Base-by-base conservation (phyloP, 768 basidiomycete species). In the Crepidotus variabilis region DNA sequence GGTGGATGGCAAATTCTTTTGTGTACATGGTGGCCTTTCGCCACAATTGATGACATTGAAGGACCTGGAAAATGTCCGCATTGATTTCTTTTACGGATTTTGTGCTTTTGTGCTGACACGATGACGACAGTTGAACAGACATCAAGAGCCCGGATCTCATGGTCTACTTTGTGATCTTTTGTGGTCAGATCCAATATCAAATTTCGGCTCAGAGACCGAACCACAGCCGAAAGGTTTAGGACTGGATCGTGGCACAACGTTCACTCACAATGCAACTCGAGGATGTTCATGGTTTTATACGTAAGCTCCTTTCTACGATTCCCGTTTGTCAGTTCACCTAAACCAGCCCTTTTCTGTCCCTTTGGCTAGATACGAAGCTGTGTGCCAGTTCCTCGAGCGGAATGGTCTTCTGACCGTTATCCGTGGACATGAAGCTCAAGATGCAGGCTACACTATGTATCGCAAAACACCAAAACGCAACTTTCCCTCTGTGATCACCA, bases 371-470 rank as follows among this genome's bases (percentile, higher is more conserved):
- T 98, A 94, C 66, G 82, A 86, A 21, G 96, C 96, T 4, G 92
- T 92, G 4, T 94, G 93, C 69, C 82, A 89, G 59, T 99, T 99
- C 79, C 79, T 99, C 16, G 93, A 96, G 66, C 81, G 92, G 47
- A 99, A 98, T 65, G 84, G 83, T 49, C 75, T 99, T 9, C 74
- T 99, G n/a, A 91, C 92, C 6, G 87, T 98, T 63, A 95, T 99
- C 59, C 87, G 96, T 24, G 96, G 92, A 13, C 96, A 98, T 60
- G 96, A 98, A 73, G 96, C 94, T 1, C 96, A 98, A 71, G 95
- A 98, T 72, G 89, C 92, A 3, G 95, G 95, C 88, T 94, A 91
- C 66, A 89, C 88, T 52, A 98, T 98, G 94, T 90, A 93, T 71
- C 85, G 92, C 60, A 95, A 95, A 72, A 97, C 96, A 0, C 91